Evolutionary conservation across 768 basidiomycete species (phyloP).

Genomic region (Mycena amicta): DNA sequence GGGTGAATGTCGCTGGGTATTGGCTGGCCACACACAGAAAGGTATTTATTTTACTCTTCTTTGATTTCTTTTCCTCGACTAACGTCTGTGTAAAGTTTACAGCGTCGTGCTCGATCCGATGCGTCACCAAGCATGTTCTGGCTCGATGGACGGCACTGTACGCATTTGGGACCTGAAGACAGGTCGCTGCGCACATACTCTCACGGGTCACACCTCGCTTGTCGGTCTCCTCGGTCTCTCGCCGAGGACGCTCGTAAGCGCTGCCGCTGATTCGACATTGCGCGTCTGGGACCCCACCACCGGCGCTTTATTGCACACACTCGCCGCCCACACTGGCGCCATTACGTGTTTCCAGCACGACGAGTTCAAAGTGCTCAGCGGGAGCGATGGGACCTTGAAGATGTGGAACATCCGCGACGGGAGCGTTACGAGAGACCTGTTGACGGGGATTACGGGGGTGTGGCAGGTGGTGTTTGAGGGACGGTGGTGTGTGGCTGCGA

Average conservation of each 20-base stretch:
- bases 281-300: constrained; percentile 92
- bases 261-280: constrained; percentile 93
- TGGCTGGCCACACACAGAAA: constrained; percentile 91
- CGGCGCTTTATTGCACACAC: constrained; percentile 76
- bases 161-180: constrained; percentile 90
- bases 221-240: constrained; percentile 93
- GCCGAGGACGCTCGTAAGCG: constrained; percentile 88
- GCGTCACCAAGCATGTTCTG: constrained; percentile 91
- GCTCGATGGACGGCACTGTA: constrained; percentile 97
- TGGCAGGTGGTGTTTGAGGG: constrained; percentile 99
- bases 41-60: constrained; percentile 44
- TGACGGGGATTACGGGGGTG: constrained; percentile 91
- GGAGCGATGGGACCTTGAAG: constrained; percentile 94
- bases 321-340: constrained; percentile 93
- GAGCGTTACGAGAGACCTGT: constrained; percentile 79
- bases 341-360: constrained; percentile 99
- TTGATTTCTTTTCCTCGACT: constrained; percentile 15
- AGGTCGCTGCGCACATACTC: constrained; percentile 76
- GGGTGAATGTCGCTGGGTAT: constrained; percentile 76
- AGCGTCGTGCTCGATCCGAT: constrained; percentile 88
- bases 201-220: constrained; percentile 91
- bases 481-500: constrained; percentile 92
- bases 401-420: constrained; percentile 97
- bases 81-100: too few species aligned
- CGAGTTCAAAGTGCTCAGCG: constrained; percentile 94